phyloP scores from a whole-genome alignment of 768 basidiomycete genomes.

The Harrya chromipes region DNA sequence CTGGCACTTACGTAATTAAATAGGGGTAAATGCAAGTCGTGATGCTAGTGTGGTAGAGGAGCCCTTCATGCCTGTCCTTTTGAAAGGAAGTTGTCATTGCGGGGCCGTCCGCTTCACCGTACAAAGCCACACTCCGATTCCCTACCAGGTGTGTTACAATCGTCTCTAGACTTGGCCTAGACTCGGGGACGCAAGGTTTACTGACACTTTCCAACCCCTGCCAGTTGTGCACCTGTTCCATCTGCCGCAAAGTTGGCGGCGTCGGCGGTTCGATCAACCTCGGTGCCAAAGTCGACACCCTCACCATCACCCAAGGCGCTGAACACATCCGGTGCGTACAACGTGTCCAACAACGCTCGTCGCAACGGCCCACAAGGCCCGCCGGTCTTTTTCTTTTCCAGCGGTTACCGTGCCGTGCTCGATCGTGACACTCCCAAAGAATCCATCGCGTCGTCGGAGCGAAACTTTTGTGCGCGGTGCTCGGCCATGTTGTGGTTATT shows the following conservation, averaged over 20 bases:
- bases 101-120: constrained; percentile 35
- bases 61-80: constrained; percentile 49
- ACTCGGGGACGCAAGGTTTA: background rate
- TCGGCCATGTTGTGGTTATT: constrained; percentile 68
- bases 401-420: constrained; percentile 61
- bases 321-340: constrained; percentile 47
- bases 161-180: background rate
- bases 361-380: background rate
- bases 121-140: constrained; percentile 52
- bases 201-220: background rate
- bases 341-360: no score
- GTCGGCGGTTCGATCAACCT: constrained; percentile 64
- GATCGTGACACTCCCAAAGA: constrained; percentile 52
- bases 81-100: constrained; percentile 40
- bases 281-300: constrained; percentile 49
- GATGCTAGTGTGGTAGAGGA: no score
- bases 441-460: constrained; percentile 48
- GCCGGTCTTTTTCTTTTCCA: constrained; percentile 15
- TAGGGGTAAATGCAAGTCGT: no score
- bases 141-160: constrained; percentile 49
- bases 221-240: constrained; percentile 63
- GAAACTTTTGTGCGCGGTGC: constrained; percentile 63
- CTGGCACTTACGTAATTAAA: no score
- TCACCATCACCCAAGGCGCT: constrained; percentile 50
- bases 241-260: constrained; percentile 70